phyloP scores from a whole-genome alignment of 805 yeast species.

The Kodamaea laetipori region DNA sequence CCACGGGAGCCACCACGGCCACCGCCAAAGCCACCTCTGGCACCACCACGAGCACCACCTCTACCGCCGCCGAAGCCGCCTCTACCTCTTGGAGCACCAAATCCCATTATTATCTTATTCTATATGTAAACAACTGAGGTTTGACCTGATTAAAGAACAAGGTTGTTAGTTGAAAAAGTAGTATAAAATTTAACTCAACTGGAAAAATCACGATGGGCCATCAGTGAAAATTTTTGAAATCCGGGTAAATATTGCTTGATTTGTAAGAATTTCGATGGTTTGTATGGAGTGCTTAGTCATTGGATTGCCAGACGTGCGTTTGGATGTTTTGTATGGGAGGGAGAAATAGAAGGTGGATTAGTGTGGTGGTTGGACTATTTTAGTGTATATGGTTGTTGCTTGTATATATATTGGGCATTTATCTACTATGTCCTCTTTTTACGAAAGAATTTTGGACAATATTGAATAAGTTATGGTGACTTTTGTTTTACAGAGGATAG shows the following conservation, averaged over 20 bases:
- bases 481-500: too few species aligned
- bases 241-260: slow-evolving; percentile 15
- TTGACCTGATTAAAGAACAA: slow-evolving; percentile 7
- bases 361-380: too few species aligned
- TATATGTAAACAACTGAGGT: slow-evolving; percentile 6
- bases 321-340: slow-evolving; percentile 9
- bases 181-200: slow-evolving; percentile 6
- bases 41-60: slow-evolving; percentile 41
- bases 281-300: slow-evolving; percentile 11
- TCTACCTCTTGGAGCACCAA: slow-evolving; percentile 66
- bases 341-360: not conserved
- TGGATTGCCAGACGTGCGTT: slow-evolving; percentile 10
- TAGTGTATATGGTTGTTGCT: too few species aligned
- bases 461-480: too few species aligned
- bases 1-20: slow-evolving; percentile 50
- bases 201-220: slow-evolving; percentile 9
- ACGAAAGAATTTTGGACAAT: too few species aligned
- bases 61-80: slow-evolving; percentile 53
- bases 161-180: slow-evolving; percentile 2
- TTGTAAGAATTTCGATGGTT: slow-evolving; percentile 4
- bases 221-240: slow-evolving; percentile 15
- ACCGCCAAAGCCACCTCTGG: slow-evolving; percentile 54
- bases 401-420: too few species aligned
- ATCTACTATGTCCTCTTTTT: too few species aligned
- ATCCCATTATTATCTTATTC: slow-evolving; percentile 58